Conservation (phyloP, 1,139 yeast genomes). For the Hanseniaspora gamundiae region DNA sequence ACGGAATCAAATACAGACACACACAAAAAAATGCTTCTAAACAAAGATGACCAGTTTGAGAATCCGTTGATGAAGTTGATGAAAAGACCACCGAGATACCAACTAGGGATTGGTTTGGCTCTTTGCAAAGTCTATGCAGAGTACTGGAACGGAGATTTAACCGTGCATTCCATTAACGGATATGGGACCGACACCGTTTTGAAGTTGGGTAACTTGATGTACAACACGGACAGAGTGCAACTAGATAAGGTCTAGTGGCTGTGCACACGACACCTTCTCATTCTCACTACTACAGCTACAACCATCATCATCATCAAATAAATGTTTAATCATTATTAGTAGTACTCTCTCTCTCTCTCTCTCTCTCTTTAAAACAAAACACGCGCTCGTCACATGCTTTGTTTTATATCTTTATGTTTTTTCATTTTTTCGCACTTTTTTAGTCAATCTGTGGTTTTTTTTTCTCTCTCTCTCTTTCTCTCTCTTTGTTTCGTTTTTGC, state of each 20-base stretch:
- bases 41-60: constrained; percentile 13
- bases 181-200: constrained; percentile 84
- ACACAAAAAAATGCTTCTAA: neutral
- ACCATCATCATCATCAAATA: no score
- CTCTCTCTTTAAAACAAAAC: no score
- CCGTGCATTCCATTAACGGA: constrained; percentile 75
- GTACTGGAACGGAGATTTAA: constrained; percentile 88
- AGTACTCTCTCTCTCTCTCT: no score
- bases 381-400: no score
- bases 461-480: no score
- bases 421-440: no score
- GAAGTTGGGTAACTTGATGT: constrained; percentile 66
- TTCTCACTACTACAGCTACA: no score
- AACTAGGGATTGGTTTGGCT: constrained; percentile 81
- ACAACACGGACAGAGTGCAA: constrained; percentile 49
- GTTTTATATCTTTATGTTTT: no score
- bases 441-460: no score
- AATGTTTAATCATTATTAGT: no score
- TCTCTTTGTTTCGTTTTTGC: no score
- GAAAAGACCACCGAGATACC: constrained; percentile 58
- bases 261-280: neutral
- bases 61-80: constrained; percentile 44
- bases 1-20: neutral
- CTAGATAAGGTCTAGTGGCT: constrained; percentile 52
- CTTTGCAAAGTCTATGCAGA: constrained; percentile 88